Evolutionary conservation across 129 eudicot species (phyloP).

Genomic region (Apium graveolens): DNA sequence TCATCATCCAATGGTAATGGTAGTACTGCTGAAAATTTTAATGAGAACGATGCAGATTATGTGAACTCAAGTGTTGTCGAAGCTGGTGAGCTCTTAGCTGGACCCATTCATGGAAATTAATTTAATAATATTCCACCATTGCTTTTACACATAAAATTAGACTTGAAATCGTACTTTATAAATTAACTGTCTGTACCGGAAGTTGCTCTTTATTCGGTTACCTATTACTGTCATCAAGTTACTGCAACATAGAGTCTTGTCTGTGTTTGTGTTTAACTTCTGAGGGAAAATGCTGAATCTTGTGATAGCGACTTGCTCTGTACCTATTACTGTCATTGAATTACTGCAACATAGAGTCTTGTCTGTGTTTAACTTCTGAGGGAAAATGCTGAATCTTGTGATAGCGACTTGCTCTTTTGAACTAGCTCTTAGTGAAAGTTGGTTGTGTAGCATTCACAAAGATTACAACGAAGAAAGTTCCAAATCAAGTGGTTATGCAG

Average conservation of each 20-base stretch:
- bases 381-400: no score
- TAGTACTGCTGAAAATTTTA: slow-evolving; percentile 79
- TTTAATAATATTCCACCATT: background rate
- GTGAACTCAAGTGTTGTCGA: slow-evolving; percentile 87
- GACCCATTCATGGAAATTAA: background rate
- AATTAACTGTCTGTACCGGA: background rate
- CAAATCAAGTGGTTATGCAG: background rate
- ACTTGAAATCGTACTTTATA: no score
- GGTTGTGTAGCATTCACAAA: background rate
- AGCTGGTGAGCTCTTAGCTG: slow-evolving; percentile 59
- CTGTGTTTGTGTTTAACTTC: background rate
- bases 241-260: background rate
- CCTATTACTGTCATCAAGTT: background rate
- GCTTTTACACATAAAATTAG: background rate
- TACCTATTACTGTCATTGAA: no score
- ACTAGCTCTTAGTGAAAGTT: background rate
- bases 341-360: no score
- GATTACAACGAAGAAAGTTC: background rate
- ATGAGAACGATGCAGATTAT: slow-evolving; percentile 81
- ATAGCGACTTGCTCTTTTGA: background rate
- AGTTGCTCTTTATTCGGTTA: background rate
- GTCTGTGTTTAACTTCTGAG: no score
- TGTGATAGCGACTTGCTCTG: background rate
- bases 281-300: background rate
- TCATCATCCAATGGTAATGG: slow-evolving; percentile 90